Base-by-base conservation (phyloP, 2,329 filamentous ascomycete genomes). In the Raffaelea arxii region DNA sequence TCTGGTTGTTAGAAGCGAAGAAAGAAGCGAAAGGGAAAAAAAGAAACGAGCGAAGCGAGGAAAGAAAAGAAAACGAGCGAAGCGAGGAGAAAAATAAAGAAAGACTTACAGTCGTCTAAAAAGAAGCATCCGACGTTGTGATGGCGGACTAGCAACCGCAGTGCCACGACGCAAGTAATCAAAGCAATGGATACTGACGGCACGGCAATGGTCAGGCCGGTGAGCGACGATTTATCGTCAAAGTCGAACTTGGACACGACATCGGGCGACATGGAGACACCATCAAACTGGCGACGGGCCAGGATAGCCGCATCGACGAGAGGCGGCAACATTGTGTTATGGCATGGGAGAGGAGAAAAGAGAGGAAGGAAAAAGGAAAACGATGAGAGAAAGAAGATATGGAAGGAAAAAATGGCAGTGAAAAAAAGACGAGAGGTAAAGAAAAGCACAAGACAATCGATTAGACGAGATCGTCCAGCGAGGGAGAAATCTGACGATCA, bases 41-140 rank as follows among this genome's bases (percentile, higher is more conserved):
- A 24, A 4, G 22, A 48, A 7, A n/a, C 6, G n/a, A 39, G 4
- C 32, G 18, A 37, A 30, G 19, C 41, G 37, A 41, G 10, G 23
- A 25, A 4, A 19, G 14, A 14, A 41, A 18, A 16, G 9, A 14
- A 16, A n/a, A n/a, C n/a, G n/a, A n/a, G n/a, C n/a, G n/a, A n/a
- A n/a, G n/a, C n/a, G n/a, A n/a, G n/a, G n/a, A n/a, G n/a, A n/a
- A n/a, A n/a, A n/a, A n/a, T n/a, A n/a, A n/a, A n/a, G n/a, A n/a
- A n/a, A n/a, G n/a, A 21, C 44, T 7, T 32, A 46, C 44, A 44
- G 41, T 59, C 56, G 23, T 59, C 56, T 14, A 53, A 25, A 12
- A 58, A 54, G 40, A 58, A 53, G 5, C 50, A 51, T 27, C 50
- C 43, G 4, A 50, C 51, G 23, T 50, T 51, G 43, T 37, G 47